These are phyloP conservation scores for Neurospora hispaniola DNA, from an alignment of 495 filamentous ascomycete genomes.

Conservation along the genomic window DNA sequence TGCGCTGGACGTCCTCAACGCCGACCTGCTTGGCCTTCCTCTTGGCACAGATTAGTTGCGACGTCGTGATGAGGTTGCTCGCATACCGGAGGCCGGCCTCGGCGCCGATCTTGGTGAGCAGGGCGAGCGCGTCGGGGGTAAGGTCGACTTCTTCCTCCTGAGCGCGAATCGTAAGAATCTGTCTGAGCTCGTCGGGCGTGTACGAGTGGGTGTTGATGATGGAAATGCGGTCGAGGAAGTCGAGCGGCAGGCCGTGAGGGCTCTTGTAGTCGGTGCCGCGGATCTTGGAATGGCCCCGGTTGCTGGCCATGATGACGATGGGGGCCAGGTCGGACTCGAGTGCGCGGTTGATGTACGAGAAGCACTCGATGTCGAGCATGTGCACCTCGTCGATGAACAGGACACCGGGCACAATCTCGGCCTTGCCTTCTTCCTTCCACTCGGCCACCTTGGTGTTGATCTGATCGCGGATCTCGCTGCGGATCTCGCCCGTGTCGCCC, in stretches of 20 bases:
- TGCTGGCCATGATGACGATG: constrained; percentile 99
- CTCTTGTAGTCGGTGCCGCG: constrained; percentile 85
- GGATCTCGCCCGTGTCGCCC: constrained; percentile 95
- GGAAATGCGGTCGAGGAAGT: constrained; percentile 91
- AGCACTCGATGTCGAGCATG: constrained; percentile 99
- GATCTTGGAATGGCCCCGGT: constrained; percentile 84
- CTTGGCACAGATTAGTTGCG: constrained; percentile 69
- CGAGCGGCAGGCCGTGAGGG: constrained; percentile 86
- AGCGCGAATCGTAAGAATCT: constrained; percentile 83
- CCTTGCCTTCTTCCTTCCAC: constrained; percentile 99
- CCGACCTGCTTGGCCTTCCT: constrained; percentile 67
- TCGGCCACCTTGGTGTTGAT: constrained; percentile 97
- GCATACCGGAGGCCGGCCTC: constrained; percentile 89
- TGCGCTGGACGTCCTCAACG: constrained; percentile 81
- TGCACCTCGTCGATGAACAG: constrained; percentile 99
- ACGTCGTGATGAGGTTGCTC: constrained; percentile 91
- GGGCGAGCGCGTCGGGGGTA: constrained; percentile 74
- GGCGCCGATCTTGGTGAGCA: constrained; percentile 89
- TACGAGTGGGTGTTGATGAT: constrained; percentile 97
- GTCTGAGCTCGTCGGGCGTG: constrained; percentile 68
- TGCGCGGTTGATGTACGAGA: constrained; percentile 95
- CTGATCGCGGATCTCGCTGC: constrained; percentile 92
- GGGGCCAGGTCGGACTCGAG: constrained; percentile 88
- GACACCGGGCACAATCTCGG: constrained; percentile 93
- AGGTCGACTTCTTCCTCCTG: constrained; percentile 94